Evolutionary conservation across 306 rosid species (phyloP), one percentile per base, ranked within the genome.

Genomic region (Nissolia schottii): DNA sequence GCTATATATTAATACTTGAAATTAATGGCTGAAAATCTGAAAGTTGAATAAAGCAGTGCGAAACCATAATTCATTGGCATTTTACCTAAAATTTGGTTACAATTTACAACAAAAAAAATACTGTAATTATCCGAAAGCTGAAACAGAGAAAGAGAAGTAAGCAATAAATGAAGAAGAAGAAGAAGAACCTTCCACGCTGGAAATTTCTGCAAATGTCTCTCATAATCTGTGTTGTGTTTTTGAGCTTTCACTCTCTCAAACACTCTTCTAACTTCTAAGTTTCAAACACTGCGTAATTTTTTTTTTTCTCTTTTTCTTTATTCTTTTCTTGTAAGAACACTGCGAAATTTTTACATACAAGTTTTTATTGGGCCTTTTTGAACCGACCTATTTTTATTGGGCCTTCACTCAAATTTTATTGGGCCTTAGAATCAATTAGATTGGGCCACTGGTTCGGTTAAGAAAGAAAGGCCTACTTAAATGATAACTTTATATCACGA

Each of bases 111-210:
- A 25, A 12, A 25, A 24, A 24, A 64, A 43, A 41, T 6, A 40
- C 3, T 13, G 35, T 12, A 19, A 32, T 20, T 5, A 11, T 46
- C 28, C 28, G 3, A 14, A 50, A 13, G 18, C 32, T 49, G 62
- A 50, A 67, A 31, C 2, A 0, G 41, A 37, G 43, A 37, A n/a
- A 32, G 38, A 32, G 16, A 65, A 64, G 5, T 18, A 6, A 66
- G 11, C 40, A 65, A 32, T 2, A 6, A 46, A 46, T 3, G 31
- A 27, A 56, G 76, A 57, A 67, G 68, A 76, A 48, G 70, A 67
- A 12, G 58, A 77, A 50, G 51, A 1, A 78, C 82, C 82, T 71
- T 73, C 82, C 82, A 53, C 78, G 78, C 82, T 71, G 82, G 46
- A 78, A 78, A 37, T 78, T 71, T 64, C 73, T 48, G 14, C 82